phyloP scores from a whole-genome alignment of 1,284 basidiomycete genomes.

The Ganoderma sp. region DNA sequence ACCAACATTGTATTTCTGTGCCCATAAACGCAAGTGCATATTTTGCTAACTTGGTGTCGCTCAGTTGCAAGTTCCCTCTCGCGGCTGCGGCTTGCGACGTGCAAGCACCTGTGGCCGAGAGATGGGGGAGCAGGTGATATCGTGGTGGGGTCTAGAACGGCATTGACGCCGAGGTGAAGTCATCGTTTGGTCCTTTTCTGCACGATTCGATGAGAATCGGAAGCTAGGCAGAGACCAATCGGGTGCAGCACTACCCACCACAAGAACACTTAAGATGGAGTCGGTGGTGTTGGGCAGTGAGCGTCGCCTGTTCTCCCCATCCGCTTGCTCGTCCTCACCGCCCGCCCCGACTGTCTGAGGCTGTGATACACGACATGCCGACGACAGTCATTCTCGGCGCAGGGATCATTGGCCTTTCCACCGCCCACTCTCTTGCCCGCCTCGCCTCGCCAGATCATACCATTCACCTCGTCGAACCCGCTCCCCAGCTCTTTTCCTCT shows the following conservation, averaged over 20 bases:
- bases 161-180: constrained; percentile 26
- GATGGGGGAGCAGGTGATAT: not conserved
- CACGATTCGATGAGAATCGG: constrained; percentile 14
- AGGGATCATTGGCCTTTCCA: constrained; percentile 65
- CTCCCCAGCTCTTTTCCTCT: constrained; percentile 46
- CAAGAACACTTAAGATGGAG: not conserved
- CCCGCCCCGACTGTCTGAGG: constrained; percentile 6
- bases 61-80: not conserved
- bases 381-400: constrained; percentile 48
- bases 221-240: not conserved
- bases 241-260: not conserved
- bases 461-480: constrained; percentile 45
- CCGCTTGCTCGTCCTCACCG: not conserved
- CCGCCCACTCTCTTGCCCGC: constrained; percentile 49
- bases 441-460: constrained; percentile 34
- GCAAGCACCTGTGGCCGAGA: no score
- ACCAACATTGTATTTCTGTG: constrained; percentile 15
- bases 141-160: not conserved
- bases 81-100: no score
- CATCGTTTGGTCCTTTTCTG: constrained; percentile 16
- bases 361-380: constrained; percentile 35
- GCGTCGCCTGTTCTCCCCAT: constrained; percentile 1
- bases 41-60: not conserved
- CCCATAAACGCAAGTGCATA: not conserved
- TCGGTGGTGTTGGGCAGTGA: no score